Evolutionary conservation across 495 filamentous ascomycete species (phyloP).

Genomic region (Glarea lozoyensis): DNA sequence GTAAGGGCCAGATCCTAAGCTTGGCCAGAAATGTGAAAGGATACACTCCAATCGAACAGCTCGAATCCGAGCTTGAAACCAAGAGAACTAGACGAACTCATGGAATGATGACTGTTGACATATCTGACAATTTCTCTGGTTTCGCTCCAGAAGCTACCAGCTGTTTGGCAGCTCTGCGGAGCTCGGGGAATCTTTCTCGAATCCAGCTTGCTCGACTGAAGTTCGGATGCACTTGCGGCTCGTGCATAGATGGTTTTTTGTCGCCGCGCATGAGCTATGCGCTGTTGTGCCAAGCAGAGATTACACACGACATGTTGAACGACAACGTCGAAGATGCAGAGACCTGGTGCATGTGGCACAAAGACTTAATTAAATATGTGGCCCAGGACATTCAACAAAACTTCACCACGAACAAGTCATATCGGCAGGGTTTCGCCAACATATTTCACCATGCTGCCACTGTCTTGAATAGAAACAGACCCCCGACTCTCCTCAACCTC

Average conservation of each 20-base stretch:
- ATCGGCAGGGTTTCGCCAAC: conserved; percentile 23
- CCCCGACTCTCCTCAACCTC: conserved; percentile 20
- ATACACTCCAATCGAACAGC: conserved; percentile 7
- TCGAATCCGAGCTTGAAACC: conserved; percentile 5
- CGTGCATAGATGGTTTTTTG: conserved; percentile 26
- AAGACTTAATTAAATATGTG: conserved; percentile 10
- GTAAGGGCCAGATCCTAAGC: neutral
- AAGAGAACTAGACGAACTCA: neutral
- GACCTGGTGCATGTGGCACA: neutral
- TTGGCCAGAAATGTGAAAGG: conserved; percentile 3
- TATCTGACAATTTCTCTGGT: conserved; percentile 23
- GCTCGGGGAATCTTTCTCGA: conserved; percentile 4
- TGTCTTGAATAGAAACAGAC: conserved; percentile 13
- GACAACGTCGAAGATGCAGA: conserved; percentile 3
- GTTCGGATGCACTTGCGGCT: conserved; percentile 25
- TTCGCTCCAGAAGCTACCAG: conserved; percentile 18
- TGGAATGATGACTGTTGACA: conserved; percentile 18
- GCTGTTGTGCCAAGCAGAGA: conserved; percentile 13
- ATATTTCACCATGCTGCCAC: conserved; percentile 20
- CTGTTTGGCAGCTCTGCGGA: conserved; percentile 20
- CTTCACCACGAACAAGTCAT: conserved; percentile 24
- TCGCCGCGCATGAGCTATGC: conserved; percentile 26
- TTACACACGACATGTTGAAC: conserved; percentile 1
- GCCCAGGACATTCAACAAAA: conserved; percentile 21
- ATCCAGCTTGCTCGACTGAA: conserved; percentile 14